Percentiles rank a stretch among this genome's conserved stretches.
These are phyloP conservation scores for Aspergillus sp. DNA, from an alignment of 2,329 filamentous ascomycete species.

Conservation along the genomic window DNA sequence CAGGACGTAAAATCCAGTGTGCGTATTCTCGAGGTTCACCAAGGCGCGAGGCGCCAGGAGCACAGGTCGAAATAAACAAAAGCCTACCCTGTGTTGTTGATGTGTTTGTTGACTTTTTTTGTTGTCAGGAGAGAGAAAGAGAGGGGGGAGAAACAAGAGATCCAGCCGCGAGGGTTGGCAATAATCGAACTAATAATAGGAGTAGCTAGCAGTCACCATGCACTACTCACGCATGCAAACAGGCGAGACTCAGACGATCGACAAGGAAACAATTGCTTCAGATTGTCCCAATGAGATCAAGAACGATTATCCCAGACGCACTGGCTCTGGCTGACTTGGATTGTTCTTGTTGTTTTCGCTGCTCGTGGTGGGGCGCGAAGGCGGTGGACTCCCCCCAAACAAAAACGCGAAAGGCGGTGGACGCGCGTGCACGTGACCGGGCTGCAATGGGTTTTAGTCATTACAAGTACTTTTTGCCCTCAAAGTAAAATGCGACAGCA, in stretches of 20 bases:
- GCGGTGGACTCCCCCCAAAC: constrained; percentile 36
- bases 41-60: constrained; percentile 5
- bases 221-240: constrained; percentile 1
- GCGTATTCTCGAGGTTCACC: constrained; percentile 2
- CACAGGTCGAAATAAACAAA: constrained; percentile 1
- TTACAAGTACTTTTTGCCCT: too few relatives aligned
- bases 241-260: not conserved
- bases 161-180: too few relatives aligned
- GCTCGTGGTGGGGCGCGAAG: constrained; percentile 29
- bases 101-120: not conserved
- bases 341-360: constrained; percentile 28
- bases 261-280: not conserved
- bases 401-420: constrained; percentile 24
- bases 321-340: not conserved
- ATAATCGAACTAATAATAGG: not conserved
- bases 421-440: constrained; percentile 10
- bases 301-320: too few relatives aligned
- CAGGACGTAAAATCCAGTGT: not conserved
- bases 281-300: too few relatives aligned
- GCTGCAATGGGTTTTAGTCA: too few relatives aligned
- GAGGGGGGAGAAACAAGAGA: not conserved
- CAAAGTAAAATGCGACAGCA: too few relatives aligned
- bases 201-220: constrained; percentile 1
- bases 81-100: constrained; percentile 8
- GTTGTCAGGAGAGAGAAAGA: constrained; percentile 15